phyloP scores from a whole-genome alignment of 2,329 filamentous ascomycete genomes.

The Onygenales sp. region DNA sequence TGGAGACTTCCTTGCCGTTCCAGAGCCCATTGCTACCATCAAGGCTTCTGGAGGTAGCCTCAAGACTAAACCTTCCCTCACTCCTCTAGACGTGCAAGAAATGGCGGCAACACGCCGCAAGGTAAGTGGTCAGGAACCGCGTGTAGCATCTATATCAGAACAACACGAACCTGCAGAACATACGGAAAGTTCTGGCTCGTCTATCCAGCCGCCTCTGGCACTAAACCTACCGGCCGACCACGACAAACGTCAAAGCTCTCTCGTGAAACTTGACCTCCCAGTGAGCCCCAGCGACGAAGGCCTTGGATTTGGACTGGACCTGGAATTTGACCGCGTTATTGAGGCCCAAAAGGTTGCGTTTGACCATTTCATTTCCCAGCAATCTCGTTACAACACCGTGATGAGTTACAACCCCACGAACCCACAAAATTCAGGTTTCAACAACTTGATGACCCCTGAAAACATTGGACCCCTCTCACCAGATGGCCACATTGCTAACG shows the following conservation, averaged over 20 bases:
- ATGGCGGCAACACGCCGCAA: slow-evolving; percentile 83
- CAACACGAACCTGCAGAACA: neutral
- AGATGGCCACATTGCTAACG: slow-evolving; percentile 48
- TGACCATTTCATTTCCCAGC: slow-evolving; percentile 34
- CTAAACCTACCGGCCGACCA: neutral
- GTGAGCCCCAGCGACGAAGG: slow-evolving; percentile 57
- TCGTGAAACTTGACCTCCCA: slow-evolving; percentile 74
- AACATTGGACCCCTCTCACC: slow-evolving; percentile 19
- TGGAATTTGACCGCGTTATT: slow-evolving; percentile 90
- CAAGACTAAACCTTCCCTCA: slow-evolving; percentile 81
- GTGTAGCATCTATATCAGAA: slow-evolving; percentile 4
- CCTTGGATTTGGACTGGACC: slow-evolving; percentile 74
- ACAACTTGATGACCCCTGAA: slow-evolving; percentile 4
- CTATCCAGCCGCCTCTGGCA: neutral
- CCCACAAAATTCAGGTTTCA: neutral
- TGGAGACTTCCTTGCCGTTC: slow-evolving; percentile 43
- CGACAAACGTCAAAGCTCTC: slow-evolving; percentile 56
- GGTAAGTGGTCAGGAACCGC: slow-evolving; percentile 62
- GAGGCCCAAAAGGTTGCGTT: slow-evolving; percentile 90
- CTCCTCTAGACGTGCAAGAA: slow-evolving; percentile 68
- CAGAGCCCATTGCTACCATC: slow-evolving; percentile 78
- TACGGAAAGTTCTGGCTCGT: neutral
- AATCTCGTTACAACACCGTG: slow-evolving; percentile 13
- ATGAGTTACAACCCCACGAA: neutral
- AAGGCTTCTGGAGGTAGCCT: slow-evolving; percentile 78